Base-by-base conservation (phyloP, 805 yeast genomes). In the Candida golubevii region DNA sequence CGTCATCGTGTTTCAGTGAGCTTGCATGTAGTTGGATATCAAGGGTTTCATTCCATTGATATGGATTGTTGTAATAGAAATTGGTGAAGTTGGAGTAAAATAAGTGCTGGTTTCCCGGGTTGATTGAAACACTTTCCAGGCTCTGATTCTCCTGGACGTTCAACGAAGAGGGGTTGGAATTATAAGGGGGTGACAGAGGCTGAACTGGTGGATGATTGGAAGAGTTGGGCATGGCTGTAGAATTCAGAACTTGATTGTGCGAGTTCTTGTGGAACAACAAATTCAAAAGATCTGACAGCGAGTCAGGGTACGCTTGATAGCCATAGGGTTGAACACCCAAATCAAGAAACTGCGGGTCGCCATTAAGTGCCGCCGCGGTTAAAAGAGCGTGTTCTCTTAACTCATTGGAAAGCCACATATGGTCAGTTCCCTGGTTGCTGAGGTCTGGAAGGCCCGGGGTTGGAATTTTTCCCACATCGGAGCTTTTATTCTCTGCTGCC, bases 341-440 rank as follows among this genome's bases (percentile, higher is more conserved):
- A 40, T 81, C 85, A 15, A 80, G 62, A 47, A 79, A 77, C 45
- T 78, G 79, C 5, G 79, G 71, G 46, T 78, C 83, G 39, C 82
- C 82, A 46, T 77, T 77, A 39, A 55, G 78, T 0, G 90, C 89
- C 6, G 87, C 83, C 0, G 89, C 89, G 0, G 89, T 82, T 48
- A 84, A 64, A 26, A 84, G 62, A 0, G 88, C 89, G 54, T 84
- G 89, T 50, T 82, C 88, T 41, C 85, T 60, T 37, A 84, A 66
- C 56, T 84, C 90, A 44, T 77, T 80, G 12, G 88, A 80, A 18
- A 84, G 68, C 88, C 88, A 83, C 51, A 82, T 79, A 44, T 77
- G 77, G 41, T 80, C 83, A 32, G 68, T 66, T 5, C 62, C 51
- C 38, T 44, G 51, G 11, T 41, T 38, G 4, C 26, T 32, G 10